Evolutionary conservation across 805 yeast species (phyloP), one percentile per base, ranked within the genome.

Genomic region (Saccharomycopsis amapae): DNA sequence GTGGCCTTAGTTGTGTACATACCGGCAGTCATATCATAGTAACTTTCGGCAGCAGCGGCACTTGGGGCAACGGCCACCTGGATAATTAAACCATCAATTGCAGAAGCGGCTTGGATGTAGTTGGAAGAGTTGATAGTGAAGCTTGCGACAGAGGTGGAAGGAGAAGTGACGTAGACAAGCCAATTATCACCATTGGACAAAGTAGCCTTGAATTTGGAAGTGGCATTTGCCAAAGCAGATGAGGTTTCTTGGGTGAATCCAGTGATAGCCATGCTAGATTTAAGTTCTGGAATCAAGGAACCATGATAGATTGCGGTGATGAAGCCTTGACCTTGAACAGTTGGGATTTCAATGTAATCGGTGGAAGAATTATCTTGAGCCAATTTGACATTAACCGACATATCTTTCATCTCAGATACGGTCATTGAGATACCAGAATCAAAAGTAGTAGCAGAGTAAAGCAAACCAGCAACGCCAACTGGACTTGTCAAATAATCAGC

Each of bases 261-360:
- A 50, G 72, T 75, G 44, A 84, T 67, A 0, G 94, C 95, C 23
- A 83, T 82, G 24, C 70, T 72, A 20, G 85, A 75, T n/a, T 72
- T 69, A 22, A 83, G 53, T 48, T 63, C 60, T 2, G 87, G 83
- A 24, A 68, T 68, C 55, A 79, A 62, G 49, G 67, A 63, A 38
- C 72, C 72, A 57, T 73, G 70, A 52, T 73, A 81, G 22, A 74
- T 62, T 23, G 80, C 85, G 26, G 95, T 81, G 13, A 85, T 76
- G 51, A 85, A 78, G 5, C 96, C 96, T 72, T 41, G 42, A 45
- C 97, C 97, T 61, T 83, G 89, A 4, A 81, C 84, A 45, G 84
- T 57, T 3, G 90, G 89, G 32, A 75, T 59, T 28, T 65, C 65
- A 42, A 79, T 58, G 28, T 64, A 68, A 38, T 76, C 76, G 13